These are phyloP conservation scores for Eucalyptus coolabah DNA, from an alignment of 345 rosid genomes.

Conservation along the genomic window DNA sequence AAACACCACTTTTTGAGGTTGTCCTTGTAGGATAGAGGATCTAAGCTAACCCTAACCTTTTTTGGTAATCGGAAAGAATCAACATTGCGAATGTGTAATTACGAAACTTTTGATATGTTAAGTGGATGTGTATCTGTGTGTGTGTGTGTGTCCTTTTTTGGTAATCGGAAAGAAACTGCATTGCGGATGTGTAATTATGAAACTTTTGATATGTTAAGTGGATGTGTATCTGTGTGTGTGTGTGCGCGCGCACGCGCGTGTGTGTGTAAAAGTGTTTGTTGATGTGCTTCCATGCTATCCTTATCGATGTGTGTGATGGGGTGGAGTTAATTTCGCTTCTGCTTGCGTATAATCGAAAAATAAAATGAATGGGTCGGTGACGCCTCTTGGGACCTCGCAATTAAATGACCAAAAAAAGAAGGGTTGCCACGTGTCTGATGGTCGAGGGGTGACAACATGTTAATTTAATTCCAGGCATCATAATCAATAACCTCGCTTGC, in stretches of 20 bases:
- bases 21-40: no score
- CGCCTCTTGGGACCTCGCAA: fast-evolving
- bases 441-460: background rate
- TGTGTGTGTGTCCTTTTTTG: no score
- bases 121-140: no score
- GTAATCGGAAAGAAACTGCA: fast-evolving
- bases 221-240: no score
- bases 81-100: fast-evolving
- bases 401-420: no score
- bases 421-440: fast-evolving
- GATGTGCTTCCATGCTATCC: no score
- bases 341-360: fast-evolving
- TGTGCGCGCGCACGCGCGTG: fast-evolving
- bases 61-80: no score
- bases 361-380: fast-evolving
- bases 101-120: fast-evolving
- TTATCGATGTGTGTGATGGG: no score
- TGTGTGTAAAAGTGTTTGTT: no score
- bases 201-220: fast-evolving
- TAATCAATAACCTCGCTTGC: fast-evolving
- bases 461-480: background rate
- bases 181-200: fast-evolving
- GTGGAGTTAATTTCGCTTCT: fast-evolving
- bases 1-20: no score
- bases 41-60: no score